A percentile compares a stretch with the other conserved stretches of the same genome.
Evolutionary conservation across 805 yeast species (phyloP).

Genomic region (Candida coquimbonensis): DNA sequence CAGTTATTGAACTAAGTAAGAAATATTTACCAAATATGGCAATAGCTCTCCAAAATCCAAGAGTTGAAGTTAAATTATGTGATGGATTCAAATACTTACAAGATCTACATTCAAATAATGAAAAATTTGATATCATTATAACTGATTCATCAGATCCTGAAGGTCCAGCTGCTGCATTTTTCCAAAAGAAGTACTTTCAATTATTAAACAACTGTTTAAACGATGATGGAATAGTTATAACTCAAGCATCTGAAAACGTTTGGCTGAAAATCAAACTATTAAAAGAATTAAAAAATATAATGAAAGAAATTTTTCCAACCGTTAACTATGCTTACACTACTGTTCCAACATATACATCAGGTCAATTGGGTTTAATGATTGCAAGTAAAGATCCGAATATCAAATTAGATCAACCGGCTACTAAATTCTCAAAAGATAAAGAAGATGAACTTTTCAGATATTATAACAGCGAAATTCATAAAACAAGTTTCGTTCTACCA

Average conservation of each 20-base stretch:
- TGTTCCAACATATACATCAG: constrained; percentile 85
- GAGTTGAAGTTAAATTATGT: constrained; percentile 57
- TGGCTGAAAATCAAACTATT: constrained; percentile 63
- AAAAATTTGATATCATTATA: constrained; percentile 72
- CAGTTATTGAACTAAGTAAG: constrained; percentile 66
- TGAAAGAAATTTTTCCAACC: constrained; percentile 48
- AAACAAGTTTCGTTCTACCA: constrained; percentile 71
- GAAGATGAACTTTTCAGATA: constrained; percentile 52
- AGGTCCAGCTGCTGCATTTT: constrained; percentile 89
- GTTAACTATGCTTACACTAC: constrained; percentile 70
- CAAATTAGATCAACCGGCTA: constrained; percentile 43
- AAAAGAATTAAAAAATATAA: constrained; percentile 38
- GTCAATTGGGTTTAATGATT: constrained; percentile 75
- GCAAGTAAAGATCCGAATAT: constrained; percentile 50
- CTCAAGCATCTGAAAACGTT: constrained; percentile 71
- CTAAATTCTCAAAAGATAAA: constrained; percentile 35
- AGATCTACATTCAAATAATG: constrained; percentile 25
- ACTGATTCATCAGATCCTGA: constrained; percentile 95
- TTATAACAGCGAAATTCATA: constrained; percentile 61
- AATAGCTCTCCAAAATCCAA: constrained; percentile 51
- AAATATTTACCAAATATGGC: constrained; percentile 78
- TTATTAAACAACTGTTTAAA: constrained; percentile 58
- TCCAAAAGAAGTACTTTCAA: constrained; percentile 70
- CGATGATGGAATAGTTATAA: constrained; percentile 61
- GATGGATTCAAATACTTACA: constrained; percentile 82